Percentiles rank a stretch among this genome's conserved stretches.
phyloP scores from a whole-genome alignment of 805 yeast species.

The Maudiozyma turicensis region DNA sequence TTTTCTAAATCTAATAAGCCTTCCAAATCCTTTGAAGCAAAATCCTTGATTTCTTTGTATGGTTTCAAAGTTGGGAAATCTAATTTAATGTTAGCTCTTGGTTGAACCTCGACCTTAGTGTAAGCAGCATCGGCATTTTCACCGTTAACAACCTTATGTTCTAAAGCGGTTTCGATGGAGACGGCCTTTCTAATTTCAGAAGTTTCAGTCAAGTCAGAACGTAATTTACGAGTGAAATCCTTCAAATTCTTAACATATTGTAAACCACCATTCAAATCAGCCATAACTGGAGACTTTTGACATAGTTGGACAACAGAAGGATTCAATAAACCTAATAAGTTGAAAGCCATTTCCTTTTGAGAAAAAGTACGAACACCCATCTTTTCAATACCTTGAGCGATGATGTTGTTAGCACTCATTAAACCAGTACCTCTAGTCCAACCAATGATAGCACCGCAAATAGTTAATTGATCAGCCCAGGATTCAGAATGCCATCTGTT shows the following conservation, averaged over 20 bases:
- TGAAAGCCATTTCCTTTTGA: conserved; percentile 99
- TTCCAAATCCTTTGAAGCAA: conserved; percentile 62
- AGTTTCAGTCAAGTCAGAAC: conserved; percentile 62
- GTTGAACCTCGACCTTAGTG: conserved; percentile 67
- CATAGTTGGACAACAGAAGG: conserved; percentile 78
- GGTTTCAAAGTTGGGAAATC: conserved; percentile 84
- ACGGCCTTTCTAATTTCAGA: conserved; percentile 94
- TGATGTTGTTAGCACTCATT: conserved; percentile 93
- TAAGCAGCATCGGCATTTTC: conserved; percentile 80
- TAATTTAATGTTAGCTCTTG: conserved; percentile 90
- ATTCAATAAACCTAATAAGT: conserved; percentile 85
- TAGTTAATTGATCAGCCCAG: conserved; percentile 88
- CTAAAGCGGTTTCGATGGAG: conserved; percentile 84
- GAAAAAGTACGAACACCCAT: conserved; percentile 96
- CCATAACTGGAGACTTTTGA: conserved; percentile 91
- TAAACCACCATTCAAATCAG: conserved; percentile 97
- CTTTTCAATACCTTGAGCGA: conserved; percentile 95
- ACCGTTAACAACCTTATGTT: conserved; percentile 74
- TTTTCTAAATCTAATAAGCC: conserved; percentile 88
- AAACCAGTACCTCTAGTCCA: conserved; percentile 99
- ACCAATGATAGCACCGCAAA: conserved; percentile 98
- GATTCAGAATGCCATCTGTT: conserved; percentile 98
- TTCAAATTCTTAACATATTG: conserved; percentile 87
- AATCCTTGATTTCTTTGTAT: conserved; percentile 58
- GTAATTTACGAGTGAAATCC: conserved; percentile 70